A percentile compares a stretch with the other conserved stretches of the same genome.
These are phyloP conservation scores for Emergomyces pasteurianus DNA, from an alignment of 2,329 filamentous ascomycete species.

Conservation along the genomic window DNA sequence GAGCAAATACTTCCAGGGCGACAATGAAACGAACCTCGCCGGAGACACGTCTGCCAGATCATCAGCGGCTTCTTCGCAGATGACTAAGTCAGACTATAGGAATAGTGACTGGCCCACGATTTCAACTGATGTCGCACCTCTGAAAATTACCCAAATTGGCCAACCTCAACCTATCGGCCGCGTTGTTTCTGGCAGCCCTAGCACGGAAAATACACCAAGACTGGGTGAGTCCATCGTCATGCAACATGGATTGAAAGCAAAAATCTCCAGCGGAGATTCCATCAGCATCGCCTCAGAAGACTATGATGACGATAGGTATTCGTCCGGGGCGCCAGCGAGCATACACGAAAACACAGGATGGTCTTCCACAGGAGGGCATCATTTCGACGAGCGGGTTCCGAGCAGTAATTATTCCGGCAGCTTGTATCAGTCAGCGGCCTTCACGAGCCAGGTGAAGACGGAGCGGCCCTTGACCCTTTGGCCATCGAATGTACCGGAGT, in stretches of 20 bases:
- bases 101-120: conserved; percentile 30
- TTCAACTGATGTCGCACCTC: conserved; percentile 20
- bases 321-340: conserved; percentile 19
- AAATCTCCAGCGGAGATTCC: conserved; percentile 33
- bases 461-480: conserved; percentile 12
- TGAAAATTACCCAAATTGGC: conserved; percentile 27
- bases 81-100: conserved; percentile 25
- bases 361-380: conserved; percentile 13
- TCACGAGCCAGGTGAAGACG: conserved; percentile 10
- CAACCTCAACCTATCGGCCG: conserved; percentile 28
- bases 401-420: conserved; percentile 33
- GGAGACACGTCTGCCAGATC: conserved; percentile 16
- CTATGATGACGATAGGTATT: conserved; percentile 19
- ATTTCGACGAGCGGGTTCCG: conserved; percentile 22
- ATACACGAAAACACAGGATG: conserved; percentile 16
- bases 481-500: not conserved
- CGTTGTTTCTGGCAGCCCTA: conserved; percentile 33
- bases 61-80: conserved; percentile 15
- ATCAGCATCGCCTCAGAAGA: conserved; percentile 27
- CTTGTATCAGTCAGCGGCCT: conserved; percentile 21
- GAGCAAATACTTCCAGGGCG: conserved; percentile 37
- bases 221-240: conserved; percentile 22
- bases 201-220: conserved; percentile 23
- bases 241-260: conserved; percentile 30
- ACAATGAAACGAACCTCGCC: conserved; percentile 17